phyloP scores from a whole-genome alignment of 495 filamentous ascomycete genomes.

The Melanomma pulvis-pyrius region DNA sequence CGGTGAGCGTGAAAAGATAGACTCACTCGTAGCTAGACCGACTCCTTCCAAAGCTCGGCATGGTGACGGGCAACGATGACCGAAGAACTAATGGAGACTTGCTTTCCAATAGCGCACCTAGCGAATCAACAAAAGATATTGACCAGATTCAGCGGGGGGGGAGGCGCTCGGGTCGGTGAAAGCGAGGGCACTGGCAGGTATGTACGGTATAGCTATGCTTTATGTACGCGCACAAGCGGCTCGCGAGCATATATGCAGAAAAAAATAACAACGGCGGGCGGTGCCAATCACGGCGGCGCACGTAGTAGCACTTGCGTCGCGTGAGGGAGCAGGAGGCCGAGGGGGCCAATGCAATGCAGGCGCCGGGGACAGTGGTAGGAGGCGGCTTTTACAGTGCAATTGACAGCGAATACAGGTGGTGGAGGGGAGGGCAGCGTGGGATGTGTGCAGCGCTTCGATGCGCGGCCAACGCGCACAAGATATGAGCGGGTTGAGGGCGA shows the following conservation, averaged over 20 bases:
- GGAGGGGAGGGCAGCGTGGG: constrained; percentile 16
- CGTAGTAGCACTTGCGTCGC: constrained; percentile 36
- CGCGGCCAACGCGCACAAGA: constrained; percentile 15
- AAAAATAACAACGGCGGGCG: not conserved
- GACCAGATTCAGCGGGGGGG: constrained; percentile 18
- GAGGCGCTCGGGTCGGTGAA: not conserved
- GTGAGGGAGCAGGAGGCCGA: constrained; percentile 12
- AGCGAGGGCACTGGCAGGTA: constrained; percentile 12
- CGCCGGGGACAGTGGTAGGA: not conserved
- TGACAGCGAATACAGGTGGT: constrained; percentile 32
- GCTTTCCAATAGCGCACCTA: constrained; percentile 1
- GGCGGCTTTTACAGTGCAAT: not conserved
- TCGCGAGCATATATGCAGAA: constrained; percentile 7
- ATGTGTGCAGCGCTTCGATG: constrained; percentile 23
- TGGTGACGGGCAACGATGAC: constrained; percentile 7
- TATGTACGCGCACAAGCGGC: constrained; percentile 34
- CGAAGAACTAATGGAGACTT: not conserved
- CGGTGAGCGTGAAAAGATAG: too few relatives aligned
- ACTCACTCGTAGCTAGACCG: constrained; percentile 38
- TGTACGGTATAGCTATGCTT: too few relatives aligned
- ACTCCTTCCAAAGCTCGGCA: constrained; percentile 39
- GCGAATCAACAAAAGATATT: constrained; percentile 15
- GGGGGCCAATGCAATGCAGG: not conserved
- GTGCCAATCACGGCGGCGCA: constrained; percentile 29
- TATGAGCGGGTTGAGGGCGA: not conserved